These are phyloP conservation scores for Vigna nakashimae DNA, from an alignment of 306 rosid species.

Conservation along the genomic window DNA sequence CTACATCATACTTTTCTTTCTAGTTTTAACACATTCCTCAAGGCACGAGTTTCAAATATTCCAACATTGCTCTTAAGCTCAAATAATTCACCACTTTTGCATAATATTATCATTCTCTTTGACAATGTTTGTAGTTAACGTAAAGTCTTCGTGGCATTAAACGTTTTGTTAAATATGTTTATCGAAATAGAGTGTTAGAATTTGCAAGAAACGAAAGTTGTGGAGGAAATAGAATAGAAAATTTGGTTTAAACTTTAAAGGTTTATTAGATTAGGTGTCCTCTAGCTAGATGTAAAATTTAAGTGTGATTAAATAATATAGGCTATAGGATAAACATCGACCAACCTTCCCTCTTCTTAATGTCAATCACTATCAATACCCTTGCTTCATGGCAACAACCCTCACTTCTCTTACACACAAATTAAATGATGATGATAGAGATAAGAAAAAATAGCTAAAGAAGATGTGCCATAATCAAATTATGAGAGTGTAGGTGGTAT, in stretches of 20 bases:
- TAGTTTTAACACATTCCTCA: background rate
- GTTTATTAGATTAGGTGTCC: conserved; percentile 29
- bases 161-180: no score
- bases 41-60: background rate
- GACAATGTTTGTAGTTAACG: no score
- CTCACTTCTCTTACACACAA: conserved; percentile 16
- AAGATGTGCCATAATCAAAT: conserved; percentile 17
- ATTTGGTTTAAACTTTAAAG: background rate
- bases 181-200: no score
- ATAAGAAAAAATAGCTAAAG: conserved; percentile 1
- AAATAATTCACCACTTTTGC: background rate
- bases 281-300: conserved; percentile 7
- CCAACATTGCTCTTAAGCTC: no score
- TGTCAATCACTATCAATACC: conserved; percentile 35
- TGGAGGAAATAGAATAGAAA: no score
- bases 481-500: conserved; percentile 23
- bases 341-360: conserved; percentile 25
- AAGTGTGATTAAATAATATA: conserved; percentile 6
- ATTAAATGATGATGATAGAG: background rate
- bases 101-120: no score
- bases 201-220: no score
- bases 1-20: background rate
- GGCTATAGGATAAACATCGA: conserved; percentile 31
- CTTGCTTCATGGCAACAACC: conserved; percentile 29
- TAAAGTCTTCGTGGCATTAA: no score